Evolutionary conservation across 2,329 filamentous ascomycete genomes (phyloP).

Genomic region (Leptographium flavum): DNA sequence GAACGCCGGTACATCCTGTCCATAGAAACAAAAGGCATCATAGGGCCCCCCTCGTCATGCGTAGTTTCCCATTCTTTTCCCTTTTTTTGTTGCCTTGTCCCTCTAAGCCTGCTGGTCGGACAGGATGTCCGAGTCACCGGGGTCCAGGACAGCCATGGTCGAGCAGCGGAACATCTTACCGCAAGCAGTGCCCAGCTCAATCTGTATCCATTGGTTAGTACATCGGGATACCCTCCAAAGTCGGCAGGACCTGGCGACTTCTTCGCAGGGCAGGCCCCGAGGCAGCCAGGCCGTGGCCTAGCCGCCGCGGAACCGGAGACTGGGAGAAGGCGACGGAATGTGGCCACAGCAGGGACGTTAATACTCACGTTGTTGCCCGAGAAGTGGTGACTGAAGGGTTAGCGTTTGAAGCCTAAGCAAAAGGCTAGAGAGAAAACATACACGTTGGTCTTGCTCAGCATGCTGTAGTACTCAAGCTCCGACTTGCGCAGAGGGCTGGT

Average conservation of each 20-base stretch:
- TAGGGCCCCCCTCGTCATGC: background rate
- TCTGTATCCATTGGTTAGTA: conserved; percentile 53
- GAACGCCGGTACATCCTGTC: conserved; percentile 5
- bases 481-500: conserved; percentile 95
- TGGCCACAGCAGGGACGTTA: background rate
- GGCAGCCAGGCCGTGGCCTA: conserved; percentile 7
- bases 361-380: conserved; percentile 93
- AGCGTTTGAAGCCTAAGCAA: background rate
- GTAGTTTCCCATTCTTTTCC: background rate
- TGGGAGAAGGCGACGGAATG: conserved; percentile 8
- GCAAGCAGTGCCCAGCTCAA: conserved; percentile 94
- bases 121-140: conserved; percentile 97
- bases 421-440: background rate
- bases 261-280: conserved; percentile 67
- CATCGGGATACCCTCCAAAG: conserved; percentile 70
- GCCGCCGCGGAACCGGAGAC: conserved; percentile 15
- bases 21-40: background rate
- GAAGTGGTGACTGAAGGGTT: conserved; percentile 60
- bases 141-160: conserved; percentile 93
- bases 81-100: background rate
- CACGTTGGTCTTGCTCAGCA: conserved; percentile 85
- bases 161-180: conserved; percentile 97
- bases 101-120: conserved; percentile 56
- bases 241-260: conserved; percentile 51
- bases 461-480: conserved; percentile 91